Conservation (phyloP, 108 stramenopile species). For the Discostella stelligeroides region DNA sequence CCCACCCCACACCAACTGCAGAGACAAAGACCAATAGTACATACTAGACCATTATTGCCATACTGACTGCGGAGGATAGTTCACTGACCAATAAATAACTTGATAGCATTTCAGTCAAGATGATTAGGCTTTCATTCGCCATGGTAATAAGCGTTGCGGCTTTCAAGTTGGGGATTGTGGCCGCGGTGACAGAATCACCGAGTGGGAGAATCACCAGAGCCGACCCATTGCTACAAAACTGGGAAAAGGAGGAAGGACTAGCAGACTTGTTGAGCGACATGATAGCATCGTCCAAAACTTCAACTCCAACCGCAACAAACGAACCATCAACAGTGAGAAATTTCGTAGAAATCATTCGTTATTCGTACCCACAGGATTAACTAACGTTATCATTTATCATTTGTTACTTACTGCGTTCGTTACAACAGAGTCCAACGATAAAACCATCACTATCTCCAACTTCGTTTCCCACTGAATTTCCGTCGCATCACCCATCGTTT, state of each 20-base stretch:
- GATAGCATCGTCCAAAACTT: constrained; percentile 21
- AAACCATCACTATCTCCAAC: constrained; percentile 5
- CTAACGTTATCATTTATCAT: not conserved
- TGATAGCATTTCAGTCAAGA: not conserved
- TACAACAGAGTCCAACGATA: constrained; percentile 3
- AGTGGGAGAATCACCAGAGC: not conserved
- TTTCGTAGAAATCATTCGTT: not conserved
- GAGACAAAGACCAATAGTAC: too few relatives aligned
- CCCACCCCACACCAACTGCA: too few relatives aligned
- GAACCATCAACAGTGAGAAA: constrained; percentile 6
- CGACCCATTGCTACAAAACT: constrained; percentile 17
- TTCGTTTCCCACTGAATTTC: not conserved
- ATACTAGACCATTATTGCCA: too few relatives aligned
- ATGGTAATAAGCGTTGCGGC: not conserved
- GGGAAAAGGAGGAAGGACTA: constrained; percentile 22
- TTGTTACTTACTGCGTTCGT: too few relatives aligned
- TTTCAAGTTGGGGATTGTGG: not conserved
- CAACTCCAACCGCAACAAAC: constrained; percentile 11
- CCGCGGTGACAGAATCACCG: not conserved
- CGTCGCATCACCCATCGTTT: not conserved
- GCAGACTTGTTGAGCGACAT: constrained; percentile 8
- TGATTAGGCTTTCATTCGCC: constrained; percentile 1
- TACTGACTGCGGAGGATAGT: not conserved
- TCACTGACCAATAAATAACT: not conserved
- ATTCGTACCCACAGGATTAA: not conserved